phyloP scores from a whole-genome alignment of 331 rosid genomes.

The Acacia pycnantha region DNA sequence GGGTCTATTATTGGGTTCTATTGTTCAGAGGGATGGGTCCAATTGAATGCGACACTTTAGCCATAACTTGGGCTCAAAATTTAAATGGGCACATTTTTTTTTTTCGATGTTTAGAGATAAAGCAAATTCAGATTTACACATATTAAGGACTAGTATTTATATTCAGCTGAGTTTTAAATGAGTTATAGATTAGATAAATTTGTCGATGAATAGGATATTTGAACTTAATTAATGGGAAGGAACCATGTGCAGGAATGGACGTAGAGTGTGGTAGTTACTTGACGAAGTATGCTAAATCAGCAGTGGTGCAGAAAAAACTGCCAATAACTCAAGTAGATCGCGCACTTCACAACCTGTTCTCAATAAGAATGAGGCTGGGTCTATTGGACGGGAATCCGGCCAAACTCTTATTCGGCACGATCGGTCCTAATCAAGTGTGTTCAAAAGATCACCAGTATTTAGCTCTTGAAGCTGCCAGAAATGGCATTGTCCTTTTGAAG shows the following conservation, averaged over 20 bases:
- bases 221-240: neutral
- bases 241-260: slow-evolving; percentile 70
- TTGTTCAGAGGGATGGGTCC: neutral
- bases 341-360: slow-evolving; percentile 74
- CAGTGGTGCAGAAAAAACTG: slow-evolving; percentile 54
- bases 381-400: slow-evolving; percentile 77
- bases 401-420: slow-evolving; percentile 47
- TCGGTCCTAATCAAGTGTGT: slow-evolving; percentile 69
- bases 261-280: slow-evolving; percentile 73
- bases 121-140: neutral
- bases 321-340: slow-evolving; percentile 49
- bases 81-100: neutral
- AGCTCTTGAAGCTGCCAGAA: slow-evolving; percentile 81
- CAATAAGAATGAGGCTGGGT: slow-evolving; percentile 78
- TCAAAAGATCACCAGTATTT: slow-evolving; percentile 52
- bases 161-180: neutral
- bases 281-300: slow-evolving; percentile 48
- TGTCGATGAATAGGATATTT: neutral
- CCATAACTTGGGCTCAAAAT: neutral
- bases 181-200: neutral
- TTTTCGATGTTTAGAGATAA: neutral
- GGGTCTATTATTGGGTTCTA: neutral
- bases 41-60: neutral
- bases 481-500: slow-evolving; percentile 84
- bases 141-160: neutral